Evolutionary conservation across 2,329 filamentous ascomycete genomes (phyloP).

Genomic region (Stagonosporopsis vannaccii): DNA sequence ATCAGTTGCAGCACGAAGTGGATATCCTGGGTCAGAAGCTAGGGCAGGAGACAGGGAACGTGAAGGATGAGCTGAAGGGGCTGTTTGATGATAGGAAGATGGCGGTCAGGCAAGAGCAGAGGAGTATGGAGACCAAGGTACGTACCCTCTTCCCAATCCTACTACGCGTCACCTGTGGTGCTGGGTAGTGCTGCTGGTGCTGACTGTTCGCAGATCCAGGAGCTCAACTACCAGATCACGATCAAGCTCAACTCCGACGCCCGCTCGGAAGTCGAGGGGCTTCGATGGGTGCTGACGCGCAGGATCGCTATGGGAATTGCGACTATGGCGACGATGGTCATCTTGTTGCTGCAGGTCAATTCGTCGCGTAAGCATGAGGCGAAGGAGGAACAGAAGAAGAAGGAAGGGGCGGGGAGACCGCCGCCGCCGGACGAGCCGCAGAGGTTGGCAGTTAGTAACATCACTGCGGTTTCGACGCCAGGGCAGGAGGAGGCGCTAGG

Average conservation of each 20-base stretch:
- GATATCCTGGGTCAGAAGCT: conserved; percentile 88
- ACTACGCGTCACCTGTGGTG: too few relatives aligned
- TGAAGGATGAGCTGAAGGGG: conserved; percentile 92
- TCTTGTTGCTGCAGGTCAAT: conserved; percentile 16
- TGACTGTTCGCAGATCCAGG: conserved; percentile 75
- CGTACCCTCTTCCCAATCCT: not conserved
- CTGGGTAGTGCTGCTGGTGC: too few relatives aligned
- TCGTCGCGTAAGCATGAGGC: conserved; percentile 40
- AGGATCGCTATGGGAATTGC: conserved; percentile 64
- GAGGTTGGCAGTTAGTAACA: not conserved
- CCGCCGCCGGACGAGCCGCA: conserved; percentile 2
- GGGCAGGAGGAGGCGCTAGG: conserved; percentile 34
- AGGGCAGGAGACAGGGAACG: conserved; percentile 78
- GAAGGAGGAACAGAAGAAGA: conserved; percentile 51
- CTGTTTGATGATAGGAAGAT: conserved; percentile 97
- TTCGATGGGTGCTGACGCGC: conserved; percentile 82
- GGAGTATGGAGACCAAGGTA: conserved; percentile 80
- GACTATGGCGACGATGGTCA: conserved; percentile 14
- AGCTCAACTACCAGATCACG: conserved; percentile 96
- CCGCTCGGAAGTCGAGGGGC: conserved; percentile 87
- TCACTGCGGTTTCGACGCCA: not conserved
- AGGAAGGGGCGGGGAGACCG: conserved; percentile 29
- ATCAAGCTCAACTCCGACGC: conserved; percentile 88
- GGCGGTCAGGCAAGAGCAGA: conserved; percentile 86
- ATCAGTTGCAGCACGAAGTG: conserved; percentile 90